These are phyloP conservation scores for Cutaneotrichosporon cutaneum DNA, from an alignment of 1,284 basidiomycete genomes.

Conservation along the genomic window DNA sequence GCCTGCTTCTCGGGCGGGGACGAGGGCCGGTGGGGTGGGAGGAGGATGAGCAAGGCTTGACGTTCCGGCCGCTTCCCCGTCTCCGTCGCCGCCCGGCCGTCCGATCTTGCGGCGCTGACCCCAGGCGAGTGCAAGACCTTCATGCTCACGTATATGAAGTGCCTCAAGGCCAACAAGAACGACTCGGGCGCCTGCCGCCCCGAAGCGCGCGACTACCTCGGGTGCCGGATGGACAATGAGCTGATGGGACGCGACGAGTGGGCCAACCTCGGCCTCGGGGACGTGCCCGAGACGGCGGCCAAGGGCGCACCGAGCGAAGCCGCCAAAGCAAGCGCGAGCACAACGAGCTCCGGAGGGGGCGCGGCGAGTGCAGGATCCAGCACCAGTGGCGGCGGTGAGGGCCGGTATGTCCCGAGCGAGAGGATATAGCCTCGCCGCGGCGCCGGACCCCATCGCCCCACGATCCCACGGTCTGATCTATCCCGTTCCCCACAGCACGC, in stretches of 20 bases:
- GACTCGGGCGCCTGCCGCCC: slow-evolving; percentile 78
- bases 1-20: not conserved
- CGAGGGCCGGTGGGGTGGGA: not conserved
- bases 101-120: not conserved
- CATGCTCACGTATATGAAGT: slow-evolving; percentile 84
- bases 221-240: slow-evolving; percentile 91
- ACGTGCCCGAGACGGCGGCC: slow-evolving; percentile 34
- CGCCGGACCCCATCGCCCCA: not conserved
- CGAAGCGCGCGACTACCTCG: slow-evolving; percentile 77
- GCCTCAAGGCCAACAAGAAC: slow-evolving; percentile 71
- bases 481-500: not conserved
- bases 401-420: slow-evolving; percentile 6
- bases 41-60: not conserved
- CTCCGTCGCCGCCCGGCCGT: not conserved
- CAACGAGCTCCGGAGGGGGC: not conserved
- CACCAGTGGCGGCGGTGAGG: not conserved
- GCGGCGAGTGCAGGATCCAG: not conserved
- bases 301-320: not conserved
- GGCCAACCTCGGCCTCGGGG: slow-evolving; percentile 74
- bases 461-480: too few relatives aligned
- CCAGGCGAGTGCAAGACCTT: slow-evolving; percentile 87
- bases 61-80: not conserved
- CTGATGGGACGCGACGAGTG: slow-evolving; percentile 87
- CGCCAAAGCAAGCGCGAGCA: not conserved
- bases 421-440: slow-evolving; percentile 12